Conservation (phyloP, 129 eudicot species). For the Escallonia rubra region DNA sequence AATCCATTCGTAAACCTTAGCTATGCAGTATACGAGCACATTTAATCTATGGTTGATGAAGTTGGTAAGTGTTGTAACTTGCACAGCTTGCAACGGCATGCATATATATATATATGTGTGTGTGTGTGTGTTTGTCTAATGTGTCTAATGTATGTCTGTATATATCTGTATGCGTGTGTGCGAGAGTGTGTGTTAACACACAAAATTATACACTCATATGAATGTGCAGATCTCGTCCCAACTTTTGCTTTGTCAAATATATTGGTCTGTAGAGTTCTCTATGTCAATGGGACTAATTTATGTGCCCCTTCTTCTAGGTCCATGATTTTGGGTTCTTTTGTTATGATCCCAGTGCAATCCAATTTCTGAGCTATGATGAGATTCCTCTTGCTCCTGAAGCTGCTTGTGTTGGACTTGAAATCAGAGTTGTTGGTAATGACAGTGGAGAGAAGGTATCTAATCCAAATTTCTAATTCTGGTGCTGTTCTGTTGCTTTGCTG, state of each 20-base stretch:
- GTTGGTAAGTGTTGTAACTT: no score
- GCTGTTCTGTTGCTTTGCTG: background rate
- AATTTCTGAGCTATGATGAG: slow-evolving; percentile 87
- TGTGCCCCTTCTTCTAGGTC: slow-evolving; percentile 40
- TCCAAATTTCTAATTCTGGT: background rate
- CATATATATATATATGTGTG: no score
- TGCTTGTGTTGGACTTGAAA: slow-evolving; percentile 94
- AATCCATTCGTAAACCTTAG: no score
- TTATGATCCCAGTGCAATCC: slow-evolving; percentile 83
- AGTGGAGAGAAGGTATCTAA: slow-evolving; percentile 94
- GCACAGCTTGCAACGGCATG: no score
- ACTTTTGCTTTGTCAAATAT: slow-evolving; percentile 2
- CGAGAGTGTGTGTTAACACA: no score
- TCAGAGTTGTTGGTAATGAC: slow-evolving; percentile 97
- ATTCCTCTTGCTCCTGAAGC: slow-evolving; percentile 98
- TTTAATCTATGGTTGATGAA: no score
- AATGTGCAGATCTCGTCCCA: background rate
- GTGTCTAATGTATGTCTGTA: no score
- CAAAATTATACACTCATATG: background rate
- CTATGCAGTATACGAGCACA: no score
- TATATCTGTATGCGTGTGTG: no score
- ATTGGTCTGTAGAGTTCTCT: background rate
- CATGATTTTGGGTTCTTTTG: slow-evolving; percentile 98
- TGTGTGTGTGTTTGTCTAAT: no score
- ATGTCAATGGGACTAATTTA: slow-evolving; percentile 11